Base-by-base conservation (phyloP, 805 yeast species). In the Saccharomyces kudriavzevii region DNA sequence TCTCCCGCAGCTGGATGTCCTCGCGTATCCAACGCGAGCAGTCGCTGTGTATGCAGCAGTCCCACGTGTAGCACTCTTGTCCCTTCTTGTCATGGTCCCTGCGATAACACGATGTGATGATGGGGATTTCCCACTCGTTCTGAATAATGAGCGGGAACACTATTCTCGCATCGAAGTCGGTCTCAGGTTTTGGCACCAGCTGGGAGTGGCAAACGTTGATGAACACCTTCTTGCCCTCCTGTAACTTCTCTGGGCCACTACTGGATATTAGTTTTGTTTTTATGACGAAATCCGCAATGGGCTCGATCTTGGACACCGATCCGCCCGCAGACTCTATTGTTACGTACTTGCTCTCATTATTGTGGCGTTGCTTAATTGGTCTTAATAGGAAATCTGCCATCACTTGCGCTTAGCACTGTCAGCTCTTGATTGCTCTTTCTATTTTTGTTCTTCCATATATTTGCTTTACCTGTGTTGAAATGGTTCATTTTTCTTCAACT, bases 71-170 rank as follows among this genome's bases (percentile, higher is more conserved):
- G 46, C 90, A 81, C 14, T 72, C 67, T 2, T 71, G 68, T 0
- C 95, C 95, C 60, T 81, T 81, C 63, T 90, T 90, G 66, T 91
- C 97, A 13, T 56, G 65, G 47, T 78, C 85, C 6, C 60, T 60
- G 11, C 83, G 64, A 49, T 78, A 79, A 0, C 77, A 74, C 0
- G 92, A 82, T 0, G 88, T 81, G 1, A 87, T 77, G 1, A 91
- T 81, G 1, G 97, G 97, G 1, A 89, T 84, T 55, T 86, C 90
- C 96, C 96, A 90, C 62, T 85, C 76, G 61, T 83, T 83, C 40
- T 80, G 81, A 69, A 83, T 79, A 24, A 86, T 83, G 50, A 81
- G 67, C 0, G 85, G 83, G 60, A 83, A 83, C 1, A 88, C 81
- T 2, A 72, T 67, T 40, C 73, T 76, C 2, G 89, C 83, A 40